Percentiles rank a stretch among this genome's conserved stretches.
Evolutionary conservation across 805 yeast species (phyloP).

Genomic region (Starmerella khaoyaiensis): DNA sequence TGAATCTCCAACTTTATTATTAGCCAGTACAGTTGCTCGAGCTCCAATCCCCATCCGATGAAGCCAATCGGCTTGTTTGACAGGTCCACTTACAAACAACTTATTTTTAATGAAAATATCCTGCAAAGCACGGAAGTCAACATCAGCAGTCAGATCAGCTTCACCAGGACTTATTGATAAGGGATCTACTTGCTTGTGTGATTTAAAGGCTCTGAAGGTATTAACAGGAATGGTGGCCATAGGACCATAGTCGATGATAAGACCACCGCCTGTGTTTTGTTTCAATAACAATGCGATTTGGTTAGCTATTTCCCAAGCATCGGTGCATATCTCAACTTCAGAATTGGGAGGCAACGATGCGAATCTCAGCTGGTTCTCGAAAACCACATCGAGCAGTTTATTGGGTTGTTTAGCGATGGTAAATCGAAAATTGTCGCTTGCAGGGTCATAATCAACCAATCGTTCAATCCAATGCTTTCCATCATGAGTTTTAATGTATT

Average conservation of each 20-base stretch:
- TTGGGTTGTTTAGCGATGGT: conserved; percentile 6
- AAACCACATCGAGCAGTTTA: conserved; percentile 9
- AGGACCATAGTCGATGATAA: conserved; percentile 71
- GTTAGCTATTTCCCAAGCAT: conserved; percentile 45
- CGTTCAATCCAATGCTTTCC: conserved; percentile 62
- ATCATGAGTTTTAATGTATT: conserved; percentile 42
- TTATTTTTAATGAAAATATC: conserved; percentile 26
- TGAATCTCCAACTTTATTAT: conserved; percentile 30
- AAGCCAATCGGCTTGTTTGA: conserved; percentile 68
- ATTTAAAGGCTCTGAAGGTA: conserved; percentile 57
- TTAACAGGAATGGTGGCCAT: conserved; percentile 50
- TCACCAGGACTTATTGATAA: conserved; percentile 57
- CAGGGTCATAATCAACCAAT: conserved; percentile 42
- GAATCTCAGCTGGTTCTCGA: conserved; percentile 32
- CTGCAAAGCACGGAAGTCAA: conserved; percentile 55
- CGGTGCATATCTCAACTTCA: conserved; percentile 62
- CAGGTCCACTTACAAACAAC: conserved; percentile 40
- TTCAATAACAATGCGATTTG: conserved; percentile 38
- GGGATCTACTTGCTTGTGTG: conserved; percentile 64
- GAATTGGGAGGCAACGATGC: conserved; percentile 42
- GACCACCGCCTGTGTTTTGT: conserved; percentile 43
- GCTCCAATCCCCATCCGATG: conserved; percentile 63
- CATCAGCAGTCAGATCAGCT: conserved; percentile 73
- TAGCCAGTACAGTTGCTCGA: conserved; percentile 40
- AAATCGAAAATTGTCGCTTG: conserved; percentile 12